These are phyloP conservation scores for Curvularia eragrostidis DNA, from an alignment of 2,329 filamentous ascomycete species.

Conservation along the genomic window DNA sequence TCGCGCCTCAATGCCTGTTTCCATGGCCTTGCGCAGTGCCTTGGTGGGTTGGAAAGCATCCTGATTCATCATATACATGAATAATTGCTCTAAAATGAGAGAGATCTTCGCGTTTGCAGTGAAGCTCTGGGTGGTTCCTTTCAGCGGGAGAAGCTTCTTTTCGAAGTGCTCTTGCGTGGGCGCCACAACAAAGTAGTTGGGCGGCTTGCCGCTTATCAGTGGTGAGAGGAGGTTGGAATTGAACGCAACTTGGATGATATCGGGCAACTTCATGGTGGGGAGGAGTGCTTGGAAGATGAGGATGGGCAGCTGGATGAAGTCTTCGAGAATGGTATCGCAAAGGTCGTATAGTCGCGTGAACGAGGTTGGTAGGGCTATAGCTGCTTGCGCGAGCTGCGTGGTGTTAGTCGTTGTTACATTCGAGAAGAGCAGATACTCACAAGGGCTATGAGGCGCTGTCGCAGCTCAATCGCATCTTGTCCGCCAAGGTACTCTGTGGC, in stretches of 20 bases:
- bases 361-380: constrained; percentile 49
- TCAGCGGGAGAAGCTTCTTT: constrained; percentile 31
- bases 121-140: constrained; percentile 36
- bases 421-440: constrained; percentile 43
- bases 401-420: constrained; percentile 22
- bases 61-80: constrained; percentile 39
- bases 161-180: constrained; percentile 43
- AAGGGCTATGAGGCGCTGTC: constrained; percentile 68
- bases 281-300: constrained; percentile 65
- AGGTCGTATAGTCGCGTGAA: constrained; percentile 63
- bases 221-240: constrained; percentile 42
- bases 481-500: constrained; percentile 45
- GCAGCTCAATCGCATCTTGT: constrained; percentile 65
- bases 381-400: constrained; percentile 47
- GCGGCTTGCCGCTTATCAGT: constrained; percentile 32
- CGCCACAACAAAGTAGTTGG: constrained; percentile 32
- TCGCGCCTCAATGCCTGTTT: constrained; percentile 61
- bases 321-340: constrained; percentile 65
- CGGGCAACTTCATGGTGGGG: constrained; percentile 54
- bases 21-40: constrained; percentile 55
- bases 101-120: constrained; percentile 46
- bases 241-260: constrained; percentile 58
- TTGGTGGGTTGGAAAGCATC: constrained; percentile 30
- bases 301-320: constrained; percentile 65
- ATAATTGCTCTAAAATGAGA: constrained; percentile 44